Percentiles rank a stretch among this genome's conserved stretches.
Conservation (phyloP, 371 early-diverging fungal genomes). For the Mortierella sp. region DNA sequence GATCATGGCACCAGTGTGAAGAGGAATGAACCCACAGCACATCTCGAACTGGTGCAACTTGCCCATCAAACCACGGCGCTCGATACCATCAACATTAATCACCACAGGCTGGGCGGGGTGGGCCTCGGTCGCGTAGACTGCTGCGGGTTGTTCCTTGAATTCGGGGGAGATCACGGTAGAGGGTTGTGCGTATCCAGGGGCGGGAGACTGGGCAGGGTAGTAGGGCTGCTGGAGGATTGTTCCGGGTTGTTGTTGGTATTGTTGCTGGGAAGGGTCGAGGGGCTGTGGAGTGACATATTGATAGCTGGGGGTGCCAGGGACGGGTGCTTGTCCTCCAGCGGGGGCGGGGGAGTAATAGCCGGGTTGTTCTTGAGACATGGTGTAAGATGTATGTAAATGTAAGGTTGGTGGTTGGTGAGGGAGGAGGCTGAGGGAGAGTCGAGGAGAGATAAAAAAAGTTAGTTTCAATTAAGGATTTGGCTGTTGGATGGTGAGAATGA, state of each 20-base stretch:
- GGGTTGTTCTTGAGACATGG: constrained; percentile 40
- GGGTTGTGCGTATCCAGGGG: not conserved
- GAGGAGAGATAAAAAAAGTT: not conserved
- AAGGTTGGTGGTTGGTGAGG: not conserved
- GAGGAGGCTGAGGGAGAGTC: not conserved
- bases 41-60: constrained; percentile 35
- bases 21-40: constrained; percentile 46
- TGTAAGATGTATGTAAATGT: not conserved
- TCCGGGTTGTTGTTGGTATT: constrained; percentile 3
- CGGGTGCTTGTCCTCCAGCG: constrained; percentile 10
- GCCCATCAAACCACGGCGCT: constrained; percentile 22
- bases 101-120: constrained; percentile 24
- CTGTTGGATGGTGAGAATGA: not conserved
- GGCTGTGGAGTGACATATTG: constrained; percentile 16
- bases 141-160: constrained; percentile 16
- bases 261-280: not conserved
- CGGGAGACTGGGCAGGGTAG: constrained; percentile 17
- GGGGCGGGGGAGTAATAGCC: constrained; percentile 28
- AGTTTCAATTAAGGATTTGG: not conserved
- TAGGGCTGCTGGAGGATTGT: constrained; percentile 17
- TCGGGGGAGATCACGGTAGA: not conserved
- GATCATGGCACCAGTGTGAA: constrained; percentile 50
- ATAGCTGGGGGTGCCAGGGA: constrained; percentile 21
- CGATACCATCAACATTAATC: constrained; percentile 4
- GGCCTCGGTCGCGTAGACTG: constrained; percentile 20